Evolutionary conservation across 345 rosid genomes (phyloP).

Genomic region (Citrus mangshanensis): DNA sequence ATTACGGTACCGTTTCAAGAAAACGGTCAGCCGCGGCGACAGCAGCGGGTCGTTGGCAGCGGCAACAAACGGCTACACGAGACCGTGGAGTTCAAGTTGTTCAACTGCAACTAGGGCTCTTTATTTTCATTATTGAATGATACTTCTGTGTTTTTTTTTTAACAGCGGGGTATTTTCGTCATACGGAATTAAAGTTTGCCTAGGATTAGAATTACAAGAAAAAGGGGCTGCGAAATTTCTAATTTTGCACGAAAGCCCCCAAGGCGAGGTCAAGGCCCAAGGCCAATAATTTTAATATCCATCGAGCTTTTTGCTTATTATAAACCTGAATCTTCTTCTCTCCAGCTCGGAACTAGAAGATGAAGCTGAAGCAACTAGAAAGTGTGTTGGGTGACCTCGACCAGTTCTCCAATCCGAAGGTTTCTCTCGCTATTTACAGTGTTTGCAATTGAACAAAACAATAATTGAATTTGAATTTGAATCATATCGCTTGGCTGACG

Average conservation of each 20-base stretch:
- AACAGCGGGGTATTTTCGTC: neutral
- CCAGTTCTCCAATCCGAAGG: conserved; percentile 81
- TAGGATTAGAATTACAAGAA: neutral
- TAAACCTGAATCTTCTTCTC: neutral
- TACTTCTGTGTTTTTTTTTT: too few relatives aligned
- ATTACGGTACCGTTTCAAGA: neutral
- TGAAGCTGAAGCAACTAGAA: conserved; percentile 94
- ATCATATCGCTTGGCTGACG: neutral
- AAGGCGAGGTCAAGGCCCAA: neutral
- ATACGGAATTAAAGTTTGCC: neutral
- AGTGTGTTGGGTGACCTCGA: conserved; percentile 65
- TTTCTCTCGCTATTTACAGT: conserved; percentile 14
- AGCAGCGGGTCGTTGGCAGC: too few relatives aligned
- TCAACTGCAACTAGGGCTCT: too few relatives aligned
- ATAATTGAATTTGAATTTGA: too few relatives aligned
- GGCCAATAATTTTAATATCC: too few relatives aligned
- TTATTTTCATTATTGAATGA: too few relatives aligned
- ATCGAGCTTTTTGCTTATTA: too few relatives aligned
- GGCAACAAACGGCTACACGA: too few relatives aligned
- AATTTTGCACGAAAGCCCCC: neutral
- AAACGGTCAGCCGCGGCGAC: too few relatives aligned
- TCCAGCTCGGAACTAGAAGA: conserved; percentile 12
- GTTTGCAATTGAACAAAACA: too few relatives aligned
- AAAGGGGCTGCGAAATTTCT: neutral
- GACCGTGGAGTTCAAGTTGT: too few relatives aligned